Base-by-base conservation (phyloP, 805 yeast species). In the Monosporozyma unispora region DNA sequence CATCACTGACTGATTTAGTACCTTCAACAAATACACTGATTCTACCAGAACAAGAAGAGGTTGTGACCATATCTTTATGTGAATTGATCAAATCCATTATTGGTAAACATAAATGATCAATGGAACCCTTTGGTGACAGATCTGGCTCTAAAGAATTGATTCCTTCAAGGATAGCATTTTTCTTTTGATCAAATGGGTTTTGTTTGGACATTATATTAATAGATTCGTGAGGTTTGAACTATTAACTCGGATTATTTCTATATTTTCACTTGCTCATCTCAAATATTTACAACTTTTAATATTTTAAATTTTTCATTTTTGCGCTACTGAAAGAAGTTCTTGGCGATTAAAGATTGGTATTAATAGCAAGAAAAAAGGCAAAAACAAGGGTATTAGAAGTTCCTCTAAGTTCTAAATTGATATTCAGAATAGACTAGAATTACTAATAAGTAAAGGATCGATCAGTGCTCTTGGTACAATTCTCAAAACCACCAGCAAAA, bases 41-140 rank as follows among this genome's bases (percentile, higher is more conserved):
- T 58, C 96, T 71, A 2, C 96, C 96, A 0, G 95, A 86, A 56
- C 96, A 88, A 16, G 93, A 82, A 1, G 95, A 85, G 0, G 96
- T 88, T 2, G 95, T 87, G 10, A 88, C 93, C 80, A 84, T 76
- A 54, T 83, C 80, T 0, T 66, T 58, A 55, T 79, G 78, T 2
- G 74, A 55, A 59, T 88, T 88, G 56, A 88, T 82, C 14, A 81
- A 61, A 14, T 78, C 65, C 52, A 88, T 86, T 18, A 88, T 73
- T 2, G 96, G 95, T 11, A 82, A 59, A 57, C 95, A 82, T 19
- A 76, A 69, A 45, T 69, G 79, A 65, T 88, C 96, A n/a, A 87
- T 81, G 2, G 87, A 76, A 1, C 96, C 96, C 59, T 88, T 89
- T 14, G 96, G 96, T 2, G 95, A 84, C n/a, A 80, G 70, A 64